These are phyloP conservation scores for Warburgia ugandensis DNA, from an alignment of 164 flowering plant species.

Conservation along the genomic window DNA sequence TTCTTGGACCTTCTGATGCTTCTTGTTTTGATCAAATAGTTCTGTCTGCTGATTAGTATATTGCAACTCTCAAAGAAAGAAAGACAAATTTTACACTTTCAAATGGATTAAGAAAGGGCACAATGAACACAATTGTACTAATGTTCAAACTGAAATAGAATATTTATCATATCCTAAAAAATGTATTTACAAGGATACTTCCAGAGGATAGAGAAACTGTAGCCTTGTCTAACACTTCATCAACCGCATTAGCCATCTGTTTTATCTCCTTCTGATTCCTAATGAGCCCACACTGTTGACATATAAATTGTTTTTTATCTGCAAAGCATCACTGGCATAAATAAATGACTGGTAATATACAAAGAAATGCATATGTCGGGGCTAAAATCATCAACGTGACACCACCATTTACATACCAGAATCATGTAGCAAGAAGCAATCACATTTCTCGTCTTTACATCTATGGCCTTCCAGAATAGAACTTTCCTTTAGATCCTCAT, in stretches of 20 bases:
- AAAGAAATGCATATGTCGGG: neutral
- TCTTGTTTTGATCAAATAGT: too few species aligned
- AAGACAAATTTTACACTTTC: too few species aligned
- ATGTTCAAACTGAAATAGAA: too few species aligned
- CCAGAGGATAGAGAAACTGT: constrained; percentile 29
- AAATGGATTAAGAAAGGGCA: too few species aligned
- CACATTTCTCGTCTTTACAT: constrained; percentile 53
- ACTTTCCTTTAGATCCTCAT: constrained; percentile 77
- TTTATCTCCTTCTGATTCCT: constrained; percentile 60
- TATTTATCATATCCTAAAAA: too few species aligned
- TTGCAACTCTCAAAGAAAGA: too few species aligned
- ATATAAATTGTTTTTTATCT: constrained; percentile 62
- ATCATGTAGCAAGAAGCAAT: constrained; percentile 71
- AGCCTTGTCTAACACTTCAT: constrained; percentile 45
- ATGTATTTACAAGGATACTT: constrained; percentile 88
- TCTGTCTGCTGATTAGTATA: too few species aligned
- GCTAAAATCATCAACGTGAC: neutral
- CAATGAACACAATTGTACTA: too few species aligned
- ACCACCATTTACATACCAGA: constrained; percentile 43
- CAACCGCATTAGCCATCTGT: constrained; percentile 40
- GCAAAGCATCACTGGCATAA: constrained; percentile 16
- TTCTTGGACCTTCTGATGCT: too few species aligned
- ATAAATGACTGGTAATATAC: constrained; percentile 1
- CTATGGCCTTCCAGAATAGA: constrained; percentile 84
- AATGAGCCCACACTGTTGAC: constrained; percentile 75